Evolutionary conservation across 2,329 filamentous ascomycete species (phyloP).

Genomic region (Parascedosporium putredinis): DNA sequence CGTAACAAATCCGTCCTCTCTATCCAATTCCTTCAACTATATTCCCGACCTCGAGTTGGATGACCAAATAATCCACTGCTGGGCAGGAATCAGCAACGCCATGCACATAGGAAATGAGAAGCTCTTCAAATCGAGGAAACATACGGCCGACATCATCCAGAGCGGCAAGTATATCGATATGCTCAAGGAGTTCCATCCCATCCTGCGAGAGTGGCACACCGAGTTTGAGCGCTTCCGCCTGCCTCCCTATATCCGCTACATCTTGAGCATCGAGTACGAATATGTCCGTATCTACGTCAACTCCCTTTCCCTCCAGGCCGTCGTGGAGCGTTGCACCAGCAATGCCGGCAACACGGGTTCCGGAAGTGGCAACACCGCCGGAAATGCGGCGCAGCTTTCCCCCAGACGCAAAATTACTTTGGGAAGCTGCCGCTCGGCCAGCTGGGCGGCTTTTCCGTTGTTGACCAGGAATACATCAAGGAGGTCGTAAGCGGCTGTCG

Average conservation of each 20-base stretch:
- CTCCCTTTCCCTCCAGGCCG: conserved; percentile 84
- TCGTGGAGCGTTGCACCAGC: conserved; percentile 83
- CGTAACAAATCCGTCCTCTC: conserved; percentile 44
- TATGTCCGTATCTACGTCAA: conserved; percentile 94
- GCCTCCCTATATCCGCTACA: conserved; percentile 57
- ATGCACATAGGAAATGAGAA: conserved; percentile 87
- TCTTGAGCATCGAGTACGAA: conserved; percentile 89
- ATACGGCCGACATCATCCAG: conserved; percentile 81
- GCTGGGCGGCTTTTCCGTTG: conserved; percentile 51
- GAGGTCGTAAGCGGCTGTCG: conserved; percentile 71
- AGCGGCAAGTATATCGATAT: conserved; percentile 73
- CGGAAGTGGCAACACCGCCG: conserved; percentile 15
- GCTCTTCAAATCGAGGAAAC: conserved; percentile 76
- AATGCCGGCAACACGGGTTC: conserved; percentile 44
- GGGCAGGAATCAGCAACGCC: conserved; percentile 84
- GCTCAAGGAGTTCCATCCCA: conserved; percentile 70
- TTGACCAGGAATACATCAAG: conserved; percentile 62
- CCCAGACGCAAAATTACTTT: conserved; percentile 54
- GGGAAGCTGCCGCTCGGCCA: conserved; percentile 54
- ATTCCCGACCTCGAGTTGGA: conserved; percentile 57
- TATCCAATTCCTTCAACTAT: conserved; percentile 52
- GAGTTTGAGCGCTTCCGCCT: conserved; percentile 72
- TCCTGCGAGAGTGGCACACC: conserved; percentile 66
- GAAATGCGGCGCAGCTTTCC: conserved; percentile 35
- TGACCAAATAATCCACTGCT: conserved; percentile 71